Evolutionary conservation across 768 basidiomycete species (phyloP), one percentile per base, ranked within the genome.

Genomic region (Mycena belliarum): DNA sequence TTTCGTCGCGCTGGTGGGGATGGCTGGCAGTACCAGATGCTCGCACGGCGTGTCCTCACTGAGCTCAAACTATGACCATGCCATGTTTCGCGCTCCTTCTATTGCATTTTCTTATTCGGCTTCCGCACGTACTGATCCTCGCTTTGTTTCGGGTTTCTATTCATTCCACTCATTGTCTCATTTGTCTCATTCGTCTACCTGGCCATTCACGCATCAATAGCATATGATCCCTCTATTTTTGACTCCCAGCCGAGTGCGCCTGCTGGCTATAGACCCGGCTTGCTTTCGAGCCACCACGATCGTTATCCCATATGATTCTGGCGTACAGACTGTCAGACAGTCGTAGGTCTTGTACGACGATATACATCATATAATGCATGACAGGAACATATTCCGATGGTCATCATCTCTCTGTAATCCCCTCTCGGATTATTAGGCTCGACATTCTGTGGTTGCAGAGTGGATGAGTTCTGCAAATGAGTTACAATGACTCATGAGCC

Each of bases 21-120:
- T 63, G 91, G 89, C 0, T 98, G 95, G 95, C 94, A 97, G 73
- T 98, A 98, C 72, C 93, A 95, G 70, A 94, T 94, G 91, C 82
- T 98, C 38, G 95, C 92, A 23, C 81, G 91, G 64, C 81, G 91
- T 57, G 92, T 94, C 38, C 74, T 94, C 65, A 94, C 91, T 37
- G 92, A 94, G 71, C 80, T 94, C 69, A 93, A 93, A 74, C 75
- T 94, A 79, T 93, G 75, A 83, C 65, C 44, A 25, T 23, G 20
- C 21, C 40, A 41, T 23, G 40, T 18, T 23, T 41, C 3, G 23
- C 26, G 21, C 23, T 37, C 26, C 43, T 28, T 32, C 35, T 26
- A n/a, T 52, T 23, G 42, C 51, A 44, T 54, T 16, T 35, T 45
- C 28, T 52, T 38, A 45, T 45, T 37, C 32, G 28, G n/a, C 26